Evolutionary conservation across 805 yeast species (phyloP).

Genomic region (Kluyveromyces aestuarii): DNA sequence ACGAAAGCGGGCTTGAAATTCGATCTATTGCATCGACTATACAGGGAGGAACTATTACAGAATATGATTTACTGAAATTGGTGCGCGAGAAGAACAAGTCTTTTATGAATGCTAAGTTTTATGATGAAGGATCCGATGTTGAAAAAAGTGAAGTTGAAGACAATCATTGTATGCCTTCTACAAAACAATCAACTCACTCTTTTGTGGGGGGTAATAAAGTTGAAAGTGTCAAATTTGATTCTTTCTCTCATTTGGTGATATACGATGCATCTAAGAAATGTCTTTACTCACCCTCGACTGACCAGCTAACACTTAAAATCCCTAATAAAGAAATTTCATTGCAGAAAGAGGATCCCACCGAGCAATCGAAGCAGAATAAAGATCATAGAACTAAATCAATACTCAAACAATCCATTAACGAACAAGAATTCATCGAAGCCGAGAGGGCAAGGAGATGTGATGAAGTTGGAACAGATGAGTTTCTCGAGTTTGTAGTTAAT

Average conservation of each 20-base stretch:
- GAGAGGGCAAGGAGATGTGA: slow-evolving; percentile 32
- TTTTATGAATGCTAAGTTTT: slow-evolving; percentile 1
- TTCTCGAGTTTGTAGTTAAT: slow-evolving; percentile 28
- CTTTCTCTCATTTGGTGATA: slow-evolving; percentile 19
- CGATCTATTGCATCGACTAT: slow-evolving; percentile 1
- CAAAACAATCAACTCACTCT: background rate
- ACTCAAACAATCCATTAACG: slow-evolving; percentile 29
- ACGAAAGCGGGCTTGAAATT: slow-evolving; percentile 1
- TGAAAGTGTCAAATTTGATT: slow-evolving; percentile 20
- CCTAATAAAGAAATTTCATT: background rate
- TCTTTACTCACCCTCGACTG: slow-evolving; percentile 1
- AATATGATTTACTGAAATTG: slow-evolving; percentile 8
- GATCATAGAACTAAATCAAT: slow-evolving; percentile 25
- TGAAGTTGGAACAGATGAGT: slow-evolving; percentile 29
- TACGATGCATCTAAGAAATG: slow-evolving; percentile 19
- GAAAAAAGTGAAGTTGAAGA: background rate
- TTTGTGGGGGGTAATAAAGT: background rate
- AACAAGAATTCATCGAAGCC: slow-evolving; percentile 29
- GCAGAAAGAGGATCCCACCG: background rate
- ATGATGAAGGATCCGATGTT: background rate
- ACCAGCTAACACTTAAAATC: background rate
- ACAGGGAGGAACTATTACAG: slow-evolving; percentile 10
- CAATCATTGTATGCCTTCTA: background rate
- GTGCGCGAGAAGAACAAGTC: slow-evolving; percentile 2
- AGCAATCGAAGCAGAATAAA: background rate